Conservation (phyloP, 2,329 filamentous ascomycete species). For the Stemphylium lycopersici region DNA sequence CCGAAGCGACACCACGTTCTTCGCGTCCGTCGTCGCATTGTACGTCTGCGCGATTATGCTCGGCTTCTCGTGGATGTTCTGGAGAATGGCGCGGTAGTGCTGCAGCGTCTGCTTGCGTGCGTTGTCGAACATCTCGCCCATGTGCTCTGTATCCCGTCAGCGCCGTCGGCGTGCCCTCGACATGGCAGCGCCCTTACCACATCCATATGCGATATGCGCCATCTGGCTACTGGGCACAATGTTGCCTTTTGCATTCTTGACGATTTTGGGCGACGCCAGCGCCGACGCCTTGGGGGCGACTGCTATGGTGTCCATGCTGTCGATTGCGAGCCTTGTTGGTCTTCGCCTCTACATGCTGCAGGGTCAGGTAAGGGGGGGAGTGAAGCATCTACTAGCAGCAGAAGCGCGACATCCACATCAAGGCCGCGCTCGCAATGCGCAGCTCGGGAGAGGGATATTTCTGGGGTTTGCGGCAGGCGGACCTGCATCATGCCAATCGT, state of each 20-base stretch:
- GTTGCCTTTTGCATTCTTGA: conserved; percentile 51
- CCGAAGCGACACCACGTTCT: conserved; percentile 59
- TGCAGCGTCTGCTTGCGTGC: conserved; percentile 71
- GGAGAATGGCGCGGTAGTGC: conserved; percentile 74
- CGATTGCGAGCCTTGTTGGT: conserved; percentile 8
- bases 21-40: conserved; percentile 58
- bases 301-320: conserved; percentile 49
- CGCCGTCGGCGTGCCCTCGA: not conserved
- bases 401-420: conserved; percentile 1
- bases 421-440: conserved; percentile 13
- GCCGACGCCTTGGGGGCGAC: conserved; percentile 48
- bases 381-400: not conserved
- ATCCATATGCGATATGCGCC: conserved; percentile 51
- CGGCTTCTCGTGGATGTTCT: conserved; percentile 71
- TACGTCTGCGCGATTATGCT: conserved; percentile 70
- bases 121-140: conserved; percentile 71
- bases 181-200: conserved; percentile 39
- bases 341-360: conserved; percentile 16
- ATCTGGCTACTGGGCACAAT: conserved; percentile 49
- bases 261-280: conserved; percentile 52
- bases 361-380: conserved; percentile 1
- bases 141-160: conserved; percentile 65
- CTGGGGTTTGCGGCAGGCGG: conserved; percentile 28
- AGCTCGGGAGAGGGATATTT: conserved; percentile 21
- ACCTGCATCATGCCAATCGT: conserved; percentile 43